Conservation (phyloP, 768 basidiomycete genomes). For the Boletus rufocinnamomeus region DNA sequence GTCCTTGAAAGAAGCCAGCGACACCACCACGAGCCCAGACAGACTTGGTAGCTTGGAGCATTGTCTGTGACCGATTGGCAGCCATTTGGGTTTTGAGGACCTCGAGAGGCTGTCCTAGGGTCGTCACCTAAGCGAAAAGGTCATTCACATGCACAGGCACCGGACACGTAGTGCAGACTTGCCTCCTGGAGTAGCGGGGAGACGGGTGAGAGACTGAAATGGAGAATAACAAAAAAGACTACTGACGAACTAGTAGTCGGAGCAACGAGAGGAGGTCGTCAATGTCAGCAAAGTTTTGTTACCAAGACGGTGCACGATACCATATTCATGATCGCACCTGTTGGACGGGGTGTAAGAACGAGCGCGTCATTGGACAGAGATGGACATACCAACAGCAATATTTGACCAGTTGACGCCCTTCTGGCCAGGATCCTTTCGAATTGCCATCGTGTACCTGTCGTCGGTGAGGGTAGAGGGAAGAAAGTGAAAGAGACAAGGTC, state of each 20-base stretch:
- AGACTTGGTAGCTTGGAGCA: constrained; percentile 79
- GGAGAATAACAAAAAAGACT: constrained; percentile 3
- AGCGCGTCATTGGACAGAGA: constrained; percentile 18
- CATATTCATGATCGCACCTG: constrained; percentile 99
- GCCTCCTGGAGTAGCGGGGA: constrained; percentile 58
- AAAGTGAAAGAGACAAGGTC: constrained; percentile 10
- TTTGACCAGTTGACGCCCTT: constrained; percentile 94
- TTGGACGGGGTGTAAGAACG: constrained; percentile 21
- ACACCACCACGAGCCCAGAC: constrained; percentile 94
- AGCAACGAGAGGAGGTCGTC: constrained; percentile 1
- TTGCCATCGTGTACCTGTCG: constrained; percentile 58
- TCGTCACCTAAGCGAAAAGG: constrained; percentile 71
- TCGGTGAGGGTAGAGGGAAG: constrained; percentile 17
- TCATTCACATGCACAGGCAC: constrained; percentile 2
- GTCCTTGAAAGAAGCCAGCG: constrained; percentile 92
- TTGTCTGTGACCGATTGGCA: constrained; percentile 89
- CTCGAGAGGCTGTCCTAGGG: constrained; percentile 96
- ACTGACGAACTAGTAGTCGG: constrained; percentile 47
- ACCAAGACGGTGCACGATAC: constrained; percentile 50
- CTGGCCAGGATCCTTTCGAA: constrained; percentile 84
- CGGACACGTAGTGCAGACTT: constrained; percentile 37
- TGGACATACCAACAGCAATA: constrained; percentile 83
- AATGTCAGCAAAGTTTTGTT: constrained; percentile 10
- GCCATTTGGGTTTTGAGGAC: constrained; percentile 99
- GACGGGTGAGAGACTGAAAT: constrained; percentile 16